A percentile compares a stretch with the other conserved stretches of the same genome.
Evolutionary conservation across 2,329 filamentous ascomycete genomes (phyloP).

Genomic region (Pseudovirgaria hyperparasitica): DNA sequence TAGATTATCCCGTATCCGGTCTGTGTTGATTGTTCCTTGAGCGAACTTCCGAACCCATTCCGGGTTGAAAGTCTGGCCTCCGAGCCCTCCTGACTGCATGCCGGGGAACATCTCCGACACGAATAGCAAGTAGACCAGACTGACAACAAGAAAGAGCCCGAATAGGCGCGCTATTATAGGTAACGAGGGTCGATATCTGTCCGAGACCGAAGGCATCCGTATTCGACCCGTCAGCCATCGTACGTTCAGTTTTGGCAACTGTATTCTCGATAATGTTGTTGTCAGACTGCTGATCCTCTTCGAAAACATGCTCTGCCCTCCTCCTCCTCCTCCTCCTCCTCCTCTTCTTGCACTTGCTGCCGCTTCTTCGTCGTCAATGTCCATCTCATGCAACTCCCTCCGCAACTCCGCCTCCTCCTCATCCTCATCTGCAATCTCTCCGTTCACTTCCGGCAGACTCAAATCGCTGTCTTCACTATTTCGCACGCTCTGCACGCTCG

Average conservation of each 20-base stretch:
- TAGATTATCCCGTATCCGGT: conserved; percentile 52
- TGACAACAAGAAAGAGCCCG: conserved; percentile 61
- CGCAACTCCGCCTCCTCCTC: conserved; percentile 51
- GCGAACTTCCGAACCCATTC: conserved; percentile 69
- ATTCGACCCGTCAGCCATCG: conserved; percentile 16
- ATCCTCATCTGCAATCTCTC: conserved; percentile 36
- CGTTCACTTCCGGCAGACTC: conserved; percentile 40
- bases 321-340: too few species aligned
- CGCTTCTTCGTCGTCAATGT: conserved; percentile 23
- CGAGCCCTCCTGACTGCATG: conserved; percentile 41
- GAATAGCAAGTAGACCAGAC: conserved; percentile 73
- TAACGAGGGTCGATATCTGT: conserved; percentile 40
- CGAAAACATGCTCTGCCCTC: conserved; percentile 35
- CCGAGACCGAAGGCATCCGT: conserved; percentile 29
- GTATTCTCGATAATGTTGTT: conserved; percentile 44
- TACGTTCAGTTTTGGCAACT: conserved; percentile 35
- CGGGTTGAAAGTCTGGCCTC: conserved; percentile 65
- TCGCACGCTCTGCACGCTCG: conserved; percentile 73
- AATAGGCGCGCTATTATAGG: conserved; percentile 62
- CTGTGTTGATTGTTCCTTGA: conserved; percentile 57
- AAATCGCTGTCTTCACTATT: conserved; percentile 40
- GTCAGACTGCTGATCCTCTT: conserved; percentile 45
- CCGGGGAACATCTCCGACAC: conserved; percentile 71
- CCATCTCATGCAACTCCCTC: conserved; percentile 69
- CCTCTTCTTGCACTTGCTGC: conserved; percentile 16